These are phyloP conservation scores for Plenodomus lindquistii DNA, from an alignment of 2,329 filamentous ascomycete genomes.

Conservation along the genomic window DNA sequence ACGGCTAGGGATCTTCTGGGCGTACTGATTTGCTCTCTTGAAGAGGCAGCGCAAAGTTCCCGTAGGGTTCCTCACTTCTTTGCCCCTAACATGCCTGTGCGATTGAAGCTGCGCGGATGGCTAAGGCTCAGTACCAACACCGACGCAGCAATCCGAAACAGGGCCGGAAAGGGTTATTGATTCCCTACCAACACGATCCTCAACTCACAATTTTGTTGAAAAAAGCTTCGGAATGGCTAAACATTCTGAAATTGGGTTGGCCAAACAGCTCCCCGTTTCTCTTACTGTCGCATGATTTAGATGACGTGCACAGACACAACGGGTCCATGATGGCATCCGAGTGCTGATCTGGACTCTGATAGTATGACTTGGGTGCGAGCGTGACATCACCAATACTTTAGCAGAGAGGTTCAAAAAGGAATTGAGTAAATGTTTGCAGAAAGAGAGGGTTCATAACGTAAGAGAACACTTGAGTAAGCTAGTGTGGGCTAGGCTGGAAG, in stretches of 20 bases:
- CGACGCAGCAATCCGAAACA: background rate
- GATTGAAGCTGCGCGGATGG: background rate
- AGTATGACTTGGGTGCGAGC: background rate
- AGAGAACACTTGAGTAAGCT: conserved; percentile 12
- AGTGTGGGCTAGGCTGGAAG: conserved; percentile 1
- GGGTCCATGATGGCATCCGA: background rate
- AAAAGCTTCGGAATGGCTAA: background rate
- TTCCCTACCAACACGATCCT: background rate
- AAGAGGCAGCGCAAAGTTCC: background rate
- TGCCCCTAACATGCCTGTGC: background rate
- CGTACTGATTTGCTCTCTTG: too few species aligned
- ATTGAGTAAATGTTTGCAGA: conserved; percentile 12
- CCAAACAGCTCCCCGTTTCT: background rate
- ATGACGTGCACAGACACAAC: background rate
- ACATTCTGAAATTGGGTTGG: background rate
- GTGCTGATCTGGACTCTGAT: background rate
- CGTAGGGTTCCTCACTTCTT: background rate
- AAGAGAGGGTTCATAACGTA: conserved; percentile 16
- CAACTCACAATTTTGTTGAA: background rate
- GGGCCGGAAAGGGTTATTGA: background rate
- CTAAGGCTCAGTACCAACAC: background rate
- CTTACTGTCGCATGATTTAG: background rate
- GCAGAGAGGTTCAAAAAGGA: conserved; percentile 4
- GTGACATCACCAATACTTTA: conserved; percentile 20
- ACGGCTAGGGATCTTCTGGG: too few species aligned